Evolutionary conservation across 371 early-diverging fungal genomes (phyloP).

Genomic region (Funneliformis caledonium): DNA sequence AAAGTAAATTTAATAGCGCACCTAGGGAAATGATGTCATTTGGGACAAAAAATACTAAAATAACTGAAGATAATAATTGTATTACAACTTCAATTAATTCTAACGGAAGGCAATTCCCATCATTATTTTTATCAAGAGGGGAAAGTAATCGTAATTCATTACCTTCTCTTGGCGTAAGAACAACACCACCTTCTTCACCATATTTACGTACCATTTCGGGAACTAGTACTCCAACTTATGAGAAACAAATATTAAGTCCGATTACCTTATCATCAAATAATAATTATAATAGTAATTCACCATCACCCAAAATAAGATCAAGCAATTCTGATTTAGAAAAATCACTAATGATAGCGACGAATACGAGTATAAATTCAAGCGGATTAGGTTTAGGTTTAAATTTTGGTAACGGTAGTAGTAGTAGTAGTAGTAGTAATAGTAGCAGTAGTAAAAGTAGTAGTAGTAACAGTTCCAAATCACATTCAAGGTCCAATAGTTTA

Average conservation of each 20-base stretch:
- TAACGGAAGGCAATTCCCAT: not conserved
- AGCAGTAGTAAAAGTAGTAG: not conserved
- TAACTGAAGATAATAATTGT: not conserved
- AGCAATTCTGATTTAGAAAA: not conserved
- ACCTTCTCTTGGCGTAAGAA: conserved; percentile 17
- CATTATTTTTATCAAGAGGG: not conserved
- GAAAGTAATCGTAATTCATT: not conserved
- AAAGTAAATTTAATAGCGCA: not conserved
- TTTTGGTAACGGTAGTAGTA: not conserved
- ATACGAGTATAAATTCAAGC: not conserved
- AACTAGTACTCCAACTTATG: not conserved
- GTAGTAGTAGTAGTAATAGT: not conserved
- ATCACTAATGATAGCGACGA: not conserved
- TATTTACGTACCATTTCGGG: not conserved
- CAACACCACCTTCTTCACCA: conserved; percentile 1
- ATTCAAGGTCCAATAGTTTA: not conserved
- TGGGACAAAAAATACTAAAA: not conserved
- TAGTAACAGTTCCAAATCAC: not conserved
- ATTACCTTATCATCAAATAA: not conserved
- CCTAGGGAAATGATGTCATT: conserved; percentile 7
- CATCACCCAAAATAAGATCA: not conserved
- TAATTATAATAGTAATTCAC: not conserved
- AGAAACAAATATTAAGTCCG: not conserved
- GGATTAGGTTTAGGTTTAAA: not conserved
- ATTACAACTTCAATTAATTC: not conserved